Base-by-base conservation (phyloP, 2,329 filamentous ascomycete species). In the Aplosporella prunicola region DNA sequence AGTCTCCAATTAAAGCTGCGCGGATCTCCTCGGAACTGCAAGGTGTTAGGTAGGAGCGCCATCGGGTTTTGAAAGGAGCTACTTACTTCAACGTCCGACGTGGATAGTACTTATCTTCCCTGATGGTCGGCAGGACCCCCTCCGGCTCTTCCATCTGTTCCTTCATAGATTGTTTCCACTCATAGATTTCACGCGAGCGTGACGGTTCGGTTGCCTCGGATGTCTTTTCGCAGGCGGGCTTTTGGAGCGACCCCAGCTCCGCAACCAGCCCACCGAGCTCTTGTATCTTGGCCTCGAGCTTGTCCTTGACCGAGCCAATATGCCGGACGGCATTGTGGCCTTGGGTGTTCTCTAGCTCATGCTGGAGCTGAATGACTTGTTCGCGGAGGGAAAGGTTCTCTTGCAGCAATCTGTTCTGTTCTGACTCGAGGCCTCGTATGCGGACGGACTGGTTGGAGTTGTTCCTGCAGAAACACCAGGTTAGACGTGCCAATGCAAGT, bases 371-470 rank as follows among this genome's bases (percentile, higher is more conserved):
- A 35, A 88, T 58, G 30, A 87, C 75, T 43, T 82, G 75, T 43
- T 81, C 71, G 35, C 79, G 74, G 10, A 91, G 69, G 37, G 78
- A 71, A 39, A 89, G 70, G 53, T 91, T 91, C 48, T 91, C 82
- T n/a, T 80, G 77, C 16, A 88, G 67, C 45, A 88, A 71, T 32
- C 78, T 76, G 26, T 80, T 77, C 44, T 76, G 78, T 58, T 93
- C 82, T 53, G 78, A 76, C 53, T 89, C 83, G 41, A 91, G 71
- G 45, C 70, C 75, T 43, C 83, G 78, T 50, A 91, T 88, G 47
- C 80, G 79, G 20, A 85, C 68, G 20, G 81, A 82, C 57, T 88
- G 82, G 34, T 74, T 71, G 16, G 83, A 85, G 62, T 93, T 91
- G 50, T 72, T 76, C 55, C 79, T 78, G 45, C 17, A n/a, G 18